Conservation (phyloP, 768 basidiomycete species). For the Russula vinacea region DNA sequence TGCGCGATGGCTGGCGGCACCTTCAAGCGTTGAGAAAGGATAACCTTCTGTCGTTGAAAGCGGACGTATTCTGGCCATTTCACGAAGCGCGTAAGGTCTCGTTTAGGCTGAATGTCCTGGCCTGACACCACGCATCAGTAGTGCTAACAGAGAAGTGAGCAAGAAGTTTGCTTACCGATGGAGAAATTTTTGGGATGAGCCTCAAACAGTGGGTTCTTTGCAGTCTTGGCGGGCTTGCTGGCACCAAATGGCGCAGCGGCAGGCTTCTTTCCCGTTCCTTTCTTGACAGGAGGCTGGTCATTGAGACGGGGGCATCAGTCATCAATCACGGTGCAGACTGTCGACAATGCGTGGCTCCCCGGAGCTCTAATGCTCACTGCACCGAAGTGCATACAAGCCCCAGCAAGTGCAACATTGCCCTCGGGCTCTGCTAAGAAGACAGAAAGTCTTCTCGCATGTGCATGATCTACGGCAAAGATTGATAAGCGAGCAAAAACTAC, state of each 20-base stretch:
- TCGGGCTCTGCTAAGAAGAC: conserved; percentile 36
- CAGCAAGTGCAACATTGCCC: conserved; percentile 49
- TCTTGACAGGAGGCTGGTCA: conserved; percentile 82
- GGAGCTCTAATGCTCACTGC: conserved; percentile 48
- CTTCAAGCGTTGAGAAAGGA: conserved; percentile 96
- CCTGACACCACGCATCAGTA: conserved; percentile 46
- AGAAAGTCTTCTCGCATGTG: conserved; percentile 10
- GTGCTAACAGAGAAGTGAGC: neutral
- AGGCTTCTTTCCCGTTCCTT: conserved; percentile 78
- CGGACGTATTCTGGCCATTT: conserved; percentile 99
- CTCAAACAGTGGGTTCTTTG: conserved; percentile 96
- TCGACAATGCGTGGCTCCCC: conserved; percentile 40
- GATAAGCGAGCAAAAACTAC: neutral
- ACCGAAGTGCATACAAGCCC: conserved; percentile 35
- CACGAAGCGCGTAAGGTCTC: conserved; percentile 94
- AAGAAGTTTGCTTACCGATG: conserved; percentile 60
- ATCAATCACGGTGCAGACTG: conserved; percentile 33
- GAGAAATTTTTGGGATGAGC: conserved; percentile 87
- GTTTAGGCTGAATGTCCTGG: conserved; percentile 86
- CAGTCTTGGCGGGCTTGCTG: conserved; percentile 57
- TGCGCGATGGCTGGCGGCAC: conserved; percentile 98
- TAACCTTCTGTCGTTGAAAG: conserved; percentile 99
- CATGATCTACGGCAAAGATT: conserved; percentile 1
- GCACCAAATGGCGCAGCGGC: conserved; percentile 81
- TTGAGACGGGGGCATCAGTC: conserved; percentile 69